phyloP scores from a whole-genome alignment of 768 basidiomycete genomes.

The Boletus sensibilis region DNA sequence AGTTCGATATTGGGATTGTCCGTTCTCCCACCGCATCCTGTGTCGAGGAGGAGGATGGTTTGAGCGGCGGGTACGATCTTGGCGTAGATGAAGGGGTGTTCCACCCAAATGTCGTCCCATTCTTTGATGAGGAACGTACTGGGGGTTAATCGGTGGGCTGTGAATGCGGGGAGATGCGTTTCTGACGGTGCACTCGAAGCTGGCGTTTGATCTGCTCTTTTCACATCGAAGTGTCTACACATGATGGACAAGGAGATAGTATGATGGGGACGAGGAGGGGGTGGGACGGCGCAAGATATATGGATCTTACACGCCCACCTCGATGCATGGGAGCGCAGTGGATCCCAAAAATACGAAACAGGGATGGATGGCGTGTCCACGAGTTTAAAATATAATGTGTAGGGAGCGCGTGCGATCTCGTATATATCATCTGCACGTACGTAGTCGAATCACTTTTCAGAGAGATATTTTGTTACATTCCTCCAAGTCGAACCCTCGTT shows the following conservation, averaged over 20 bases:
- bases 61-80: conserved; percentile 40
- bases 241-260: background rate
- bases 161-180: conserved; percentile 32
- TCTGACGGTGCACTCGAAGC: background rate
- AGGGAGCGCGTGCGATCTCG: background rate
- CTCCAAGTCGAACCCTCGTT: background rate
- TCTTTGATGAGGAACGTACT: conserved; percentile 48
- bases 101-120: conserved; percentile 49
- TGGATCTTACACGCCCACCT: background rate
- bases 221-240: conserved; percentile 10
- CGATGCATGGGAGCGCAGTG: background rate
- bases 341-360: background rate
- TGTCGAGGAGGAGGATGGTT: conserved; percentile 51
- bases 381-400: background rate
- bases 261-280: background rate
- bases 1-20: conserved; percentile 39
- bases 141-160: conserved; percentile 32
- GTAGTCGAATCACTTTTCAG: background rate
- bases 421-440: background rate
- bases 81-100: conserved; percentile 56
- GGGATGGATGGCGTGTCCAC: background rate
- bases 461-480: background rate
- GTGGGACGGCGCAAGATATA: no score
- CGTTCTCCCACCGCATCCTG: conserved; percentile 53
- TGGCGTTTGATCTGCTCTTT: background rate